These are phyloP conservation scores for Penicillium sp. DNA, from an alignment of 2,329 filamentous ascomycete genomes.

Conservation along the genomic window DNA sequence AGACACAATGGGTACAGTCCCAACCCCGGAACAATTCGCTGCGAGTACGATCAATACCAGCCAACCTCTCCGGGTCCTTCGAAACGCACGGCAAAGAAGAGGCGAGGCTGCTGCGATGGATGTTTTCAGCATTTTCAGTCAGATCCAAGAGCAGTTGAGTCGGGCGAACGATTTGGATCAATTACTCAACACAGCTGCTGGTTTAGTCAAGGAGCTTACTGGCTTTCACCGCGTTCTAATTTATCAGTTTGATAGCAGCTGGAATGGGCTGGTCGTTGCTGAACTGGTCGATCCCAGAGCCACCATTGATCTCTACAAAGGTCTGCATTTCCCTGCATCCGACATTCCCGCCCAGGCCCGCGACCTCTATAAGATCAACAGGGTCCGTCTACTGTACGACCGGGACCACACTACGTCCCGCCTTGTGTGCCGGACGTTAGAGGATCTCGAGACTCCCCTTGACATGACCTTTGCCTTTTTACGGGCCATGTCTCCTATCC, in stretches of 20 bases:
- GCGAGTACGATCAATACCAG: constrained; percentile 76
- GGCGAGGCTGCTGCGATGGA: constrained; percentile 87
- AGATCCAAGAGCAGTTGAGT: constrained; percentile 79
- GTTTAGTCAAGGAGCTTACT: constrained; percentile 84
- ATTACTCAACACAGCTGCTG: constrained; percentile 79
- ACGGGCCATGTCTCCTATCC: constrained; percentile 79
- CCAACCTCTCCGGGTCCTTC: constrained; percentile 73
- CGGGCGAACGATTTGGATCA: constrained; percentile 65
- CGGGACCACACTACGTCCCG: constrained; percentile 76
- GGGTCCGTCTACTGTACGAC: constrained; percentile 84
- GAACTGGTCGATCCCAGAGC: constrained; percentile 79
- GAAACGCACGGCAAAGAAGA: constrained; percentile 71
- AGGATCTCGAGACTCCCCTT: constrained; percentile 65
- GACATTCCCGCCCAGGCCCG: constrained; percentile 84
- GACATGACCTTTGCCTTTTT: constrained; percentile 85
- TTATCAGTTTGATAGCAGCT: constrained; percentile 81
- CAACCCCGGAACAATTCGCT: constrained; percentile 70
- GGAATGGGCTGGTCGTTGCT: constrained; percentile 84
- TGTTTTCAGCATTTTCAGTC: constrained; percentile 88
- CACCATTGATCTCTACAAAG: constrained; percentile 82
- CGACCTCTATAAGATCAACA: constrained; percentile 88
- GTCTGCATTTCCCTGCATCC: constrained; percentile 82
- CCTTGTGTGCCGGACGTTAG: constrained; percentile 74
- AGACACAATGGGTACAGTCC: constrained; percentile 69
- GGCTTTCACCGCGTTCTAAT: constrained; percentile 93